These are phyloP conservation scores for Naematelia aurantialba DNA, from an alignment of 768 basidiomycete genomes.

Conservation along the genomic window DNA sequence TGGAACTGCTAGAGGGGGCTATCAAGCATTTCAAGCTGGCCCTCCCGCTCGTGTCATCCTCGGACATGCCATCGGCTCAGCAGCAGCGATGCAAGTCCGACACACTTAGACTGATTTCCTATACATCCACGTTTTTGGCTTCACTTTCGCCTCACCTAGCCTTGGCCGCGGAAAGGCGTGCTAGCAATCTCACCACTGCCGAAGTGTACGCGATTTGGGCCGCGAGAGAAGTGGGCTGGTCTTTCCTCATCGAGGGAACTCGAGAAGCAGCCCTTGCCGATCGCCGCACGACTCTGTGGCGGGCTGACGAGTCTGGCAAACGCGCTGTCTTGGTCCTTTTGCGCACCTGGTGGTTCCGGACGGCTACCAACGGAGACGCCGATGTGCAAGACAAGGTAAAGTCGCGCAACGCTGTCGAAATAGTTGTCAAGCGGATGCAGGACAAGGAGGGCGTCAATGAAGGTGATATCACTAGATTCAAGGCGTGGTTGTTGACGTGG, in stretches of 20 bases:
- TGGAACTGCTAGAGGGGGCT: conserved; percentile 41
- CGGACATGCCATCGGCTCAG: conserved; percentile 31
- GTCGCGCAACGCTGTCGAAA: conserved; percentile 47
- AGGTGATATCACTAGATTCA: conserved; percentile 46
- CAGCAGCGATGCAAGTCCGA: conserved; percentile 41
- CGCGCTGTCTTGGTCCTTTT: conserved; percentile 44
- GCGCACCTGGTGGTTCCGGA: conserved; percentile 47
- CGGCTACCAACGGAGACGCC: conserved; percentile 41
- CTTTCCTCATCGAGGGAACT: conserved; percentile 47
- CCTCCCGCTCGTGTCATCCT: conserved; percentile 35
- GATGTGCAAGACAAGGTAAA: conserved; percentile 45
- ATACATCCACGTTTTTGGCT: conserved; percentile 43
- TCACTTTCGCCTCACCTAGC: conserved; percentile 37
- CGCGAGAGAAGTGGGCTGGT: conserved; percentile 50
- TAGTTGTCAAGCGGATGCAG: conserved; percentile 42
- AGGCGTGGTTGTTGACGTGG: conserved; percentile 26
- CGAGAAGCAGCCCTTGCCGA: conserved; percentile 37
- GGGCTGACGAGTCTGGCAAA: conserved; percentile 44
- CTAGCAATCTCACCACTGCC: conserved; percentile 43
- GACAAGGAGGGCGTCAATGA: conserved; percentile 40
- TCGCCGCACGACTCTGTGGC: conserved; percentile 40
- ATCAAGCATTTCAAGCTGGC: conserved; percentile 49
- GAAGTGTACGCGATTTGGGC: conserved; percentile 51
- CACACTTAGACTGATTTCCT: conserved; percentile 40
- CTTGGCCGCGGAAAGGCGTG: conserved; percentile 39